phyloP scores from a whole-genome alignment of 78 protist genomes.

The Pelomyxa schiedti region DNA sequence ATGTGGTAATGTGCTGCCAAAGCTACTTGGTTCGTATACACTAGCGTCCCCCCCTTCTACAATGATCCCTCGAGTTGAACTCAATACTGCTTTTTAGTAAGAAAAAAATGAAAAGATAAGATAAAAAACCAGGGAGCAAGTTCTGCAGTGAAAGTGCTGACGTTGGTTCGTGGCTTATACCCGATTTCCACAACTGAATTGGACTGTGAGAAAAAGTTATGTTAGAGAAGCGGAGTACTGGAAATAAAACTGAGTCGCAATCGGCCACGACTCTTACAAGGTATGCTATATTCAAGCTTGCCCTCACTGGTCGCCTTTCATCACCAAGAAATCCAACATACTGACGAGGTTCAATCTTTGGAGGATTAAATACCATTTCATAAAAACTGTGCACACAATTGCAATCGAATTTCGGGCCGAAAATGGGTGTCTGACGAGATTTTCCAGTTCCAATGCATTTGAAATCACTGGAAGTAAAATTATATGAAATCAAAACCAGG shows the following conservation, averaged over 20 bases:
- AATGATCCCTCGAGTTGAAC: background rate
- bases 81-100: no score
- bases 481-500: background rate
- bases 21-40: background rate
- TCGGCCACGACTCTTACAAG: background rate
- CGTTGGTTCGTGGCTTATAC: no score
- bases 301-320: background rate
- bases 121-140: no score
- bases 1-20: background rate
- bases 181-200: no score
- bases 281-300: background rate
- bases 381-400: background rate
- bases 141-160: no score
- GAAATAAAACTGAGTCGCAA: background rate
- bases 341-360: background rate
- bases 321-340: background rate
- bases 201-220: no score
- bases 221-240: no score
- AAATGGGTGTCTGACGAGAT: background rate
- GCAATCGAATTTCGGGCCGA: background rate
- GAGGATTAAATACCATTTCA: background rate
- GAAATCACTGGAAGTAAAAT: background rate
- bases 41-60: background rate
- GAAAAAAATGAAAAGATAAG: no score
- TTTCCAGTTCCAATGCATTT: background rate